Conservation (phyloP, 2,329 filamentous ascomycete species). For the Neonectria sp. region DNA sequence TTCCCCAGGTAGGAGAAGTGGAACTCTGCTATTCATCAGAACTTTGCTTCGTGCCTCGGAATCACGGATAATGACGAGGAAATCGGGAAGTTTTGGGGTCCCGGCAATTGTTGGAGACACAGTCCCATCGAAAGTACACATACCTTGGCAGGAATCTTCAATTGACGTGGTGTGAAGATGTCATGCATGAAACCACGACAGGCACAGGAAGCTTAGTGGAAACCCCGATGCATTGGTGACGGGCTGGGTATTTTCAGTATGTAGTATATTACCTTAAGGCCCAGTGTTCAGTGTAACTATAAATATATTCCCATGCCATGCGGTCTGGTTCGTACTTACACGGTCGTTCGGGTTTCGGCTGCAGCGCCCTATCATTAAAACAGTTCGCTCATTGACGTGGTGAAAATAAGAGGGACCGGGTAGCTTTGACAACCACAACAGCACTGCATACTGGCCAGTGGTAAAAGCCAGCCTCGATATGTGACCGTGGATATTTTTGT, state of each 20-base stretch:
- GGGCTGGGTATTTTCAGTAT: too few species aligned
- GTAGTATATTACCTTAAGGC: too few species aligned
- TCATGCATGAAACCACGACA: too few species aligned
- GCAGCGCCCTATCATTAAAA: too few species aligned
- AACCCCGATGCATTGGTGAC: too few species aligned
- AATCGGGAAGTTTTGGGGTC: not conserved
- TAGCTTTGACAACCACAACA: too few species aligned
- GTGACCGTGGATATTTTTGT: not conserved
- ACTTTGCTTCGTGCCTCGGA: not conserved
- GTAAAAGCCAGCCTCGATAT: not conserved
- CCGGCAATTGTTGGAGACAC: not conserved
- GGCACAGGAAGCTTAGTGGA: too few species aligned
- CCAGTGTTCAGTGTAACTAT: not conserved
- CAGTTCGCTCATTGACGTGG: too few species aligned
- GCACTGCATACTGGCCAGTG: too few species aligned
- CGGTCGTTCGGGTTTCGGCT: not conserved
- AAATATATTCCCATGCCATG: not conserved
- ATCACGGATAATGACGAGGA: not conserved
- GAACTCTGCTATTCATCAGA: too few species aligned
- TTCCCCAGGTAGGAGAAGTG: not conserved
- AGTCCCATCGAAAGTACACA: not conserved
- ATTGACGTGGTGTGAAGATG: too few species aligned
- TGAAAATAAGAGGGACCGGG: too few species aligned
- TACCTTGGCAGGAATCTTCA: not conserved
- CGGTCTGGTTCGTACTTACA: not conserved